Evolutionary conservation across 2,329 filamentous ascomycete species (phyloP).

Genomic region (Xylariaceae sp.): DNA sequence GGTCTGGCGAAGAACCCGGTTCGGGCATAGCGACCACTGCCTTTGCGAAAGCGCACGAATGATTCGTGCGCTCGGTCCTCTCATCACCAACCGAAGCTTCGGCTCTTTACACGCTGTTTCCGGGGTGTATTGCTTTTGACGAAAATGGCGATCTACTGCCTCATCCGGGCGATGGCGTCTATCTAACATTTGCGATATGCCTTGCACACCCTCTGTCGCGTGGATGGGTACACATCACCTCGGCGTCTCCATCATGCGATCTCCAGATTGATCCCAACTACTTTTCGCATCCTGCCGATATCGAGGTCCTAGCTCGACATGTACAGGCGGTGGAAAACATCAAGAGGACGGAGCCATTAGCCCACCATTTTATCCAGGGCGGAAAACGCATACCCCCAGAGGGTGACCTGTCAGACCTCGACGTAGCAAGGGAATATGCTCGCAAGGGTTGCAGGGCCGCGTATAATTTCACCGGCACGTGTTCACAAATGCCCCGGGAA

Average conservation of each 20-base stretch:
- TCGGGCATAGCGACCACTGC: background rate
- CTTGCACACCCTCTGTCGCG: conserved; percentile 30
- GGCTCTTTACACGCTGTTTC: conserved; percentile 2
- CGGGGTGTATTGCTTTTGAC: background rate
- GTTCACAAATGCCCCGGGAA: conserved; percentile 22
- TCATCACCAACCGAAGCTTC: too few species aligned
- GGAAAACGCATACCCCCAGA: background rate
- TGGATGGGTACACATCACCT: conserved; percentile 31
- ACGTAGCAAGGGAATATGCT: conserved; percentile 4
- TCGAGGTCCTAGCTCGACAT: conserved; percentile 22
- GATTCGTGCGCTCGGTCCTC: too few species aligned
- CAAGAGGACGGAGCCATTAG: background rate
- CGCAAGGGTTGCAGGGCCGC: conserved; percentile 2
- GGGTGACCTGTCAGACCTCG: background rate
- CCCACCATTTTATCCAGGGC: background rate
- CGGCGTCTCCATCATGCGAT: background rate
- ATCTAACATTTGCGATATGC: conserved; percentile 16
- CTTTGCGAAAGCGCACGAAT: too few species aligned
- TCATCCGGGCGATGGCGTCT: conserved; percentile 6
- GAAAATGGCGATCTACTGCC: conserved; percentile 9
- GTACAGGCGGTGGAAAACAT: conserved; percentile 15
- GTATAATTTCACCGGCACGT: conserved; percentile 21
- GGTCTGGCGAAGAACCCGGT: conserved; percentile 44
- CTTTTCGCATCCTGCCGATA: conserved; percentile 16
- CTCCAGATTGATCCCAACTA: conserved; percentile 13